A percentile compares a stretch with the other conserved stretches of the same genome.
phyloP scores from a whole-genome alignment of 345 rosid species.

The Corchorus olitorius region DNA sequence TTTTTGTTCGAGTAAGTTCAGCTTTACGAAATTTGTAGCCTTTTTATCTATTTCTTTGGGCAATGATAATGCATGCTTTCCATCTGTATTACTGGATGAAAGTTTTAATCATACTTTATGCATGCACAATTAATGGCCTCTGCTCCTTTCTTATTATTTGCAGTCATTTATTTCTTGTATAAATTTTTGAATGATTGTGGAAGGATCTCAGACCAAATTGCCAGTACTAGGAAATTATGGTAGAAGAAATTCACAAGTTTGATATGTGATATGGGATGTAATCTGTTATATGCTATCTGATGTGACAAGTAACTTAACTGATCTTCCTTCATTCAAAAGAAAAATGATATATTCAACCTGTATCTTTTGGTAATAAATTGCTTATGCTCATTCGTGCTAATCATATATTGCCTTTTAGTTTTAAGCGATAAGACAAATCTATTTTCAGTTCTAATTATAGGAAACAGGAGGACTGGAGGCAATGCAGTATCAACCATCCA shows the following conservation, averaged over 20 bases:
- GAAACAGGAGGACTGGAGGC: not conserved
- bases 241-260: not conserved
- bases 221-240: not conserved
- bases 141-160: not conserved
- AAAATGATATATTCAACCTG: not conserved
- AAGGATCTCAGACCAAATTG: not conserved
- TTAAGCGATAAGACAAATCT: not conserved
- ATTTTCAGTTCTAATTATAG: not conserved
- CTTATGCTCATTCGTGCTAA: slow-evolving; percentile 10
- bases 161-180: not conserved
- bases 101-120: not conserved
- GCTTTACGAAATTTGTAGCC: not conserved
- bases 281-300: slow-evolving; percentile 1
- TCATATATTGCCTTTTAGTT: not conserved
- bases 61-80: not conserved
- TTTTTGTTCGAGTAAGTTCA: slow-evolving; percentile 93
- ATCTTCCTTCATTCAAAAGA: not conserved
- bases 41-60: not conserved
- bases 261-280: not conserved
- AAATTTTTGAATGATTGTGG: not conserved
- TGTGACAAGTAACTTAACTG: not conserved
- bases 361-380: not conserved
- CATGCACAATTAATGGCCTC: not conserved
- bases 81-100: not conserved
- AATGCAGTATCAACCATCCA: not conserved